Percentiles rank a stretch among this genome's conserved stretches.
phyloP scores from a whole-genome alignment of 768 basidiomycete genomes.

The Holtermannia corniformis region DNA sequence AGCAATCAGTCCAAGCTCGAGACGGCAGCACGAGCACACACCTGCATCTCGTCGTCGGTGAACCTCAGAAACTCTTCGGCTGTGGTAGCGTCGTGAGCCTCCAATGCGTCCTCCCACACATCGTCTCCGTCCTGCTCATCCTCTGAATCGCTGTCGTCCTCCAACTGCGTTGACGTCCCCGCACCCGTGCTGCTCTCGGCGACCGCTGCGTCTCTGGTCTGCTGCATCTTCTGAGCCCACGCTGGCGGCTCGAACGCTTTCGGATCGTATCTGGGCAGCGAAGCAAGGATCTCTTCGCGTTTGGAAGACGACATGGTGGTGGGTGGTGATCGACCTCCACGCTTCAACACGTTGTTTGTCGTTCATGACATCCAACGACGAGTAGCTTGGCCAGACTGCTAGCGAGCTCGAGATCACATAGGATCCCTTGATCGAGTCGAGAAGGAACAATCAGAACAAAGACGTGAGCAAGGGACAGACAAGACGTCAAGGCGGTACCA shows the following conservation, averaged over 20 bases:
- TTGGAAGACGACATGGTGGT: too few species aligned
- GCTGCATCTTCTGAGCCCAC: constrained; percentile 15
- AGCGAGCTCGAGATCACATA: too few species aligned
- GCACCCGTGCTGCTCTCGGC: constrained; percentile 6
- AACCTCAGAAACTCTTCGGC: constrained; percentile 1
- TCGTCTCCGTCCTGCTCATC: constrained; percentile 15
- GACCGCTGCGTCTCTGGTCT: background rate
- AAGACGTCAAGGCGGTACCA: too few species aligned
- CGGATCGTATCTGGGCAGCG: constrained; percentile 10
- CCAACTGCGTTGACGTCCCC: background rate
- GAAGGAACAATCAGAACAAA: too few species aligned
- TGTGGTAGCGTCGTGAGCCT: background rate
- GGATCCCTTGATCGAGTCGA: too few species aligned
- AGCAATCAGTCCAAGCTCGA: background rate
- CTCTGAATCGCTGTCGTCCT: background rate
- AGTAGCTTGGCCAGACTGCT: too few species aligned
- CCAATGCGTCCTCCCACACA: constrained; percentile 18
- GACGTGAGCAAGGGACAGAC: too few species aligned
- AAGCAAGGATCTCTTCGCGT: background rate
- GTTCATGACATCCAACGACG: too few species aligned
- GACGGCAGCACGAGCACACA: background rate
- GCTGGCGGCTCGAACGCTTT: constrained; percentile 18
- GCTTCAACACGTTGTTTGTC: too few species aligned
- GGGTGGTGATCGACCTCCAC: too few species aligned
- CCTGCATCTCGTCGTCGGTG: constrained; percentile 4